Conservation (phyloP, 495 filamentous ascomycete species). For the Penicillium pulvis region DNA sequence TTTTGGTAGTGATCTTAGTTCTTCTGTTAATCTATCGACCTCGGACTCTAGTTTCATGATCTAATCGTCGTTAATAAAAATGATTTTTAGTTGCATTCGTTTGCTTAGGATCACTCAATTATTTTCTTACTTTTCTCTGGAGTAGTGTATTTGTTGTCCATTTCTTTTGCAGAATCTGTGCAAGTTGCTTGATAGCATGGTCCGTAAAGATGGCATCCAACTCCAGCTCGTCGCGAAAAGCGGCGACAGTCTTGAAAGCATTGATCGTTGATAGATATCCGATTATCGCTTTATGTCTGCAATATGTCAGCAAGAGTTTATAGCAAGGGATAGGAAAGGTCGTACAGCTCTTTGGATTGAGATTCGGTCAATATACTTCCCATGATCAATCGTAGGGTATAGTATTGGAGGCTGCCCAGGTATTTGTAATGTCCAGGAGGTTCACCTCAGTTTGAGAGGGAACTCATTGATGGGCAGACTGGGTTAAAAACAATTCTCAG, state of each 20-base stretch:
- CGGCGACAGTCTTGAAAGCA: not conserved
- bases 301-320: not conserved
- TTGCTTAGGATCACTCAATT: not conserved
- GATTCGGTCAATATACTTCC: slow-evolving; percentile 3
- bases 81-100: not conserved
- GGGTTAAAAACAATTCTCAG: not conserved
- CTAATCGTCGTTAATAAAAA: slow-evolving; percentile 5
- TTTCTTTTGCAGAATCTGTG: slow-evolving; percentile 8
- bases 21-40: not conserved
- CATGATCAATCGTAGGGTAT: not conserved
- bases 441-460: not conserved
- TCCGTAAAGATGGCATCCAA: not conserved
- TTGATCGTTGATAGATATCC: slow-evolving; percentile 14
- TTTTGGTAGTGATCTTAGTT: not conserved
- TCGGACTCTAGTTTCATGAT: slow-evolving; percentile 11
- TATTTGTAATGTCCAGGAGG: not conserved
- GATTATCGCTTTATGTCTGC: slow-evolving; percentile 17
- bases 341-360: slow-evolving; percentile 16
- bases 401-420: no score
- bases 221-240: slow-evolving; percentile 6
- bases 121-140: slow-evolving; percentile 2
- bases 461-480: not conserved
- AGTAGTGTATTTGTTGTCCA: slow-evolving; percentile 8
- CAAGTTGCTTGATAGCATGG: slow-evolving; percentile 3
- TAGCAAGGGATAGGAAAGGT: not conserved